Conservation (phyloP, 257 asterid genomes). For the Primulina huaijiensis region DNA sequence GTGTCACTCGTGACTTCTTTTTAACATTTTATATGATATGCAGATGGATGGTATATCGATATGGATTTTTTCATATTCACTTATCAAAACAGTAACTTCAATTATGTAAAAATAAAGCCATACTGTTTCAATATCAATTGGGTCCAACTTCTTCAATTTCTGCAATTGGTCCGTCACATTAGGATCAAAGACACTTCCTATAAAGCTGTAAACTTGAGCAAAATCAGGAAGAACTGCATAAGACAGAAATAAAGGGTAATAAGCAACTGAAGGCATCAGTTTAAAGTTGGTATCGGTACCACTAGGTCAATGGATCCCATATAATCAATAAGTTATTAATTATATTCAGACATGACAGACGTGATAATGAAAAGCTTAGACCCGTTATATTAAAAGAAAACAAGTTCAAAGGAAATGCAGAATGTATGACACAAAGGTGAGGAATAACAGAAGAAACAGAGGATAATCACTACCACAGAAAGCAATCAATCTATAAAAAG, state of each 20-base stretch:
- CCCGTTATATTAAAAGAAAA: neutral
- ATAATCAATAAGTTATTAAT: no score
- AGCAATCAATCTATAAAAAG: neutral
- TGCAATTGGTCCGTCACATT: constrained; percentile 67
- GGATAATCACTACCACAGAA: neutral
- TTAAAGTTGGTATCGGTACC: neutral
- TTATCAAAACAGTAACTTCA: no score
- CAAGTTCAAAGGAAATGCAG: neutral
- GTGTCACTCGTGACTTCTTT: neutral
- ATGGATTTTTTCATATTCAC: no score
- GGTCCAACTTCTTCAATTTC: constrained; percentile 82
- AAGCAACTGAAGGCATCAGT: constrained; percentile 15
- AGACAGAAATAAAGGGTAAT: constrained; percentile 11
- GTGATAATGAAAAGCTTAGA: neutral
- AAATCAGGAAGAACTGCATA: constrained; percentile 92
- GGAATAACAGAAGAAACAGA: neutral
- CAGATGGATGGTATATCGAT: no score
- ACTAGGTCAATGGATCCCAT: no score
- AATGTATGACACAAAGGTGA: neutral
- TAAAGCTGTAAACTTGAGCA: constrained; percentile 83
- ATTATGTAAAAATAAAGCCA: constrained; percentile 14
- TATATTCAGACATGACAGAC: neutral
- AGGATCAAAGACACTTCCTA: constrained; percentile 94
- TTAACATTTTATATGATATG: no score
- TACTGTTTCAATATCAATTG: constrained; percentile 94